A percentile compares a stretch with the other conserved stretches of the same genome.
Evolutionary conservation across 148 eudicot genomes (phyloP).

Genomic region (Fagopyrum esculentum): DNA sequence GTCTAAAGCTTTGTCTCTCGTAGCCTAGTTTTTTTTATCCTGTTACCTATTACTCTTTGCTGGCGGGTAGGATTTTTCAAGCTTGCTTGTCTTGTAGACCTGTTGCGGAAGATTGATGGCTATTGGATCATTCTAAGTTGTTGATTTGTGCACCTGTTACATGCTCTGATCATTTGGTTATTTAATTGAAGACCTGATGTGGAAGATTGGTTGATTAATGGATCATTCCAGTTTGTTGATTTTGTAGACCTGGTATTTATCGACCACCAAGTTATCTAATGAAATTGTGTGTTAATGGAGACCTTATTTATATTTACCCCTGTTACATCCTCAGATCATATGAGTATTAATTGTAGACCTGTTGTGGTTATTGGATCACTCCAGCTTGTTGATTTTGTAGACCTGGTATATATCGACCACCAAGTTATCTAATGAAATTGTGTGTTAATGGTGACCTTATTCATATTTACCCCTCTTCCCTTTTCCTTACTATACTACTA

Average conservation of each 20-base stretch:
- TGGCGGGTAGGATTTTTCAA: not conserved
- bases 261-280: not conserved
- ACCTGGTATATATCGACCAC: not conserved
- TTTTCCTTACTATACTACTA: not conserved
- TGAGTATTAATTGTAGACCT: not conserved
- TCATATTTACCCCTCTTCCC: not conserved
- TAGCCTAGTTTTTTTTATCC: not conserved
- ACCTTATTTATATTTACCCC: not conserved
- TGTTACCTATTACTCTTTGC: not conserved
- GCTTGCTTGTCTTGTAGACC: not conserved
- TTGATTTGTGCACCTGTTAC: not conserved
- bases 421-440: not conserved
- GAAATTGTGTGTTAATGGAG: not conserved
- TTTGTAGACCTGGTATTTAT: not conserved
- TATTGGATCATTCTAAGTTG: not conserved
- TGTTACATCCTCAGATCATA: not conserved
- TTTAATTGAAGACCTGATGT: not conserved
- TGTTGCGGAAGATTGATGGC: not conserved
- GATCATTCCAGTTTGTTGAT: not conserved
- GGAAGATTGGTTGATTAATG: not conserved
- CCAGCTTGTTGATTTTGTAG: no score
- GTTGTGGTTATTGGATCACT: no score
- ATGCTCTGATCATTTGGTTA: no score
- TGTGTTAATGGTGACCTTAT: not conserved
- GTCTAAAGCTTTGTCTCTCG: not conserved